Percentiles rank a stretch among this genome's conserved stretches.
Evolutionary conservation across 208 protist species (phyloP).

Genomic region (Spongospora subterranea): DNA sequence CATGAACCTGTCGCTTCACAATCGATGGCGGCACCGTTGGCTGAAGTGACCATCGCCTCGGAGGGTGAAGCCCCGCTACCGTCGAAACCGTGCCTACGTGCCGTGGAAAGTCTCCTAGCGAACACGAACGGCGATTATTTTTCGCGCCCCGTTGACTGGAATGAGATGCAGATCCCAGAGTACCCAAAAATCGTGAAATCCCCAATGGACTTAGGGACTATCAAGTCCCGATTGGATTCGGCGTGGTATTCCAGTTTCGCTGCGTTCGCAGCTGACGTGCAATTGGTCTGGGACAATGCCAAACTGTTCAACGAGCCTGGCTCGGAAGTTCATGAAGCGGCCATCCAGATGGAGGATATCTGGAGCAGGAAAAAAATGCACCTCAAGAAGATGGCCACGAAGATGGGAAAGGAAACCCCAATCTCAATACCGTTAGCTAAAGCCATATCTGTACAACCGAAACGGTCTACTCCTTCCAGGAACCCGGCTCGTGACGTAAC

Average conservation of each 20-base stretch:
- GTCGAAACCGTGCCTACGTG: neutral
- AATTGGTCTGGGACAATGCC: slow-evolving; percentile 58
- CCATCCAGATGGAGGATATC: slow-evolving; percentile 31
- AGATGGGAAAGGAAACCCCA: neutral
- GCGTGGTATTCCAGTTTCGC: neutral
- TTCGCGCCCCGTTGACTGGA: slow-evolving; percentile 10
- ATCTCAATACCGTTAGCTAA: neutral
- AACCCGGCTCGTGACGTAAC: neutral
- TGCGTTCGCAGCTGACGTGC: slow-evolving; percentile 52
- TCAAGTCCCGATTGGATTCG: neutral
- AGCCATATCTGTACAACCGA: neutral
- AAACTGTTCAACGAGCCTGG: slow-evolving; percentile 57
- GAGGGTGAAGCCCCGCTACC: neutral
- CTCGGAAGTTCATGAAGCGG: slow-evolving; percentile 45
- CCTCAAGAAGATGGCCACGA: neutral
- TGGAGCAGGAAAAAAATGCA: neutral
- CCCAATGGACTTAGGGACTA: slow-evolving; percentile 60
- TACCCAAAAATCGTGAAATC: slow-evolving; percentile 59
- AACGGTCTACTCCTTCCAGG: neutral
- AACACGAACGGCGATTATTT: slow-evolving; percentile 46
- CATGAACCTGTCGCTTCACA: neutral
- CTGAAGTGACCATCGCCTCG: too few species aligned
- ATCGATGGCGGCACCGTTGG: neutral
- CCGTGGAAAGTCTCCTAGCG: neutral
- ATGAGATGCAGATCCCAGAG: slow-evolving; percentile 21